A percentile compares a stretch with the other conserved stretches of the same genome.
phyloP scores from a whole-genome alignment of 768 basidiomycete genomes.

The Suillus occidentalis region DNA sequence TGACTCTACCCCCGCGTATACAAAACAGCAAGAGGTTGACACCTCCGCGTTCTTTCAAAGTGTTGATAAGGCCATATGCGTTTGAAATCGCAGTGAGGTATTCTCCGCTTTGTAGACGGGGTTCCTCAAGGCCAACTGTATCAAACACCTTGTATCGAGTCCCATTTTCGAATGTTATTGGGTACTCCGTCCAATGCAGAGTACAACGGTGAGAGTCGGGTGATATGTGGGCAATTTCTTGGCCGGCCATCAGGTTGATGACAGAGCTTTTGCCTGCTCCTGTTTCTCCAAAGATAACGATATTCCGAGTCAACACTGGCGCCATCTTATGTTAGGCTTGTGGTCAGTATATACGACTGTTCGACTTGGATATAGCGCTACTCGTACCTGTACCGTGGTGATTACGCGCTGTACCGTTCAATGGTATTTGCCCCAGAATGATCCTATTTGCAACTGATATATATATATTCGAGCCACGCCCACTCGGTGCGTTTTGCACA shows the following conservation, averaged over 20 bases:
- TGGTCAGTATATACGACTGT: not conserved
- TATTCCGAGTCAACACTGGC: slow-evolving; percentile 27
- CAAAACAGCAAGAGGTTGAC: slow-evolving; percentile 43
- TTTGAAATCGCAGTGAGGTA: slow-evolving; percentile 32
- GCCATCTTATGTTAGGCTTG: not conserved
- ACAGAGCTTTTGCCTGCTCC: slow-evolving; percentile 38
- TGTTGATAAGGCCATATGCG: slow-evolving; percentile 34
- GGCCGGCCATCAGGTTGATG: slow-evolving; percentile 34
- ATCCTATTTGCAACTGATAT: not conserved
- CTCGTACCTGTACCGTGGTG: not conserved
- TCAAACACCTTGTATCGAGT: slow-evolving; percentile 30
- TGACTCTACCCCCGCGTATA: slow-evolving; percentile 43
- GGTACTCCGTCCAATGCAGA: slow-evolving; percentile 31
- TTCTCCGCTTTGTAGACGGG: slow-evolving; percentile 24
- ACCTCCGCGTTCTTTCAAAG: slow-evolving; percentile 32
- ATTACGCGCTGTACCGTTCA: not conserved
- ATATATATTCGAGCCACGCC: not conserved
- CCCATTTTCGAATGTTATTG: slow-evolving; percentile 18
- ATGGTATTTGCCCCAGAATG: not conserved
- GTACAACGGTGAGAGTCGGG: slow-evolving; percentile 38
- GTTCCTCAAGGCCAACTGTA: slow-evolving; percentile 38
- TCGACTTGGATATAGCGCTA: not conserved
- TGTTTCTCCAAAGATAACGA: slow-evolving; percentile 46
- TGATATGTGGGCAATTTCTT: slow-evolving; percentile 22
- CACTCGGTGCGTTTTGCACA: not conserved